A percentile compares a stretch with the other conserved stretches of the same genome.
Conservation (phyloP, 495 filamentous ascomycete genomes). For the Tuber indicum region DNA sequence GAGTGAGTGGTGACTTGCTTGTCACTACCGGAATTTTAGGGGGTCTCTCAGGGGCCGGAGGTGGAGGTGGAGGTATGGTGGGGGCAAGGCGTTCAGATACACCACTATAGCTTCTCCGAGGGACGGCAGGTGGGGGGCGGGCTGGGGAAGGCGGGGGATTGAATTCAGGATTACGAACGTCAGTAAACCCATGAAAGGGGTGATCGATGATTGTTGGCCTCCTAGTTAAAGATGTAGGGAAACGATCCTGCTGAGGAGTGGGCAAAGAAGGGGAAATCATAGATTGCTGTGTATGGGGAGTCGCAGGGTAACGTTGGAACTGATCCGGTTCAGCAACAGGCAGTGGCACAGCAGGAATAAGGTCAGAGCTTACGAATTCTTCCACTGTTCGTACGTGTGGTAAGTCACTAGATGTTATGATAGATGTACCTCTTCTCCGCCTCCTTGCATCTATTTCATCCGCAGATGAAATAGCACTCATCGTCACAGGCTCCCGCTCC, state of each 20-base stretch:
- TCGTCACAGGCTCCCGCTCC: constrained; percentile 38
- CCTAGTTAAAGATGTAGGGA: neutral
- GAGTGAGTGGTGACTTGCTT: constrained; percentile 19
- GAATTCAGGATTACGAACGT: constrained; percentile 41
- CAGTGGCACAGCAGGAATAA: neutral
- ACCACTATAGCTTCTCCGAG: constrained; percentile 81
- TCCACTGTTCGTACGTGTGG: constrained; percentile 35
- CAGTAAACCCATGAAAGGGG: constrained; percentile 39
- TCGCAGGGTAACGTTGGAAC: constrained; percentile 40
- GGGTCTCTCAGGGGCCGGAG: constrained; percentile 46
- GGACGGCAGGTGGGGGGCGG: constrained; percentile 76
- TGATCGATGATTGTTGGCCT: constrained; percentile 33
- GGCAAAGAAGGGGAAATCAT: constrained; percentile 46
- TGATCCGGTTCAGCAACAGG: neutral
- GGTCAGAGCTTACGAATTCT: constrained; percentile 40
- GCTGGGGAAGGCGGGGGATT: constrained; percentile 48
- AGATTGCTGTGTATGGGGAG: constrained; percentile 27
- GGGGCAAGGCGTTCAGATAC: constrained; percentile 62
- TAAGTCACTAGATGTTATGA: constrained; percentile 41
- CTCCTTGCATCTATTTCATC: constrained; percentile 34
- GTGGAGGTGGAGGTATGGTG: constrained; percentile 46
- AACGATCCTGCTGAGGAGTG: constrained; percentile 31
- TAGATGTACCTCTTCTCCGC: constrained; percentile 46
- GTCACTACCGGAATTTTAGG: constrained; percentile 21
- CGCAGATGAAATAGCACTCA: constrained; percentile 29